Base-by-base conservation (phyloP, 257 asterid genomes). In the Eustoma russellianum region DNA sequence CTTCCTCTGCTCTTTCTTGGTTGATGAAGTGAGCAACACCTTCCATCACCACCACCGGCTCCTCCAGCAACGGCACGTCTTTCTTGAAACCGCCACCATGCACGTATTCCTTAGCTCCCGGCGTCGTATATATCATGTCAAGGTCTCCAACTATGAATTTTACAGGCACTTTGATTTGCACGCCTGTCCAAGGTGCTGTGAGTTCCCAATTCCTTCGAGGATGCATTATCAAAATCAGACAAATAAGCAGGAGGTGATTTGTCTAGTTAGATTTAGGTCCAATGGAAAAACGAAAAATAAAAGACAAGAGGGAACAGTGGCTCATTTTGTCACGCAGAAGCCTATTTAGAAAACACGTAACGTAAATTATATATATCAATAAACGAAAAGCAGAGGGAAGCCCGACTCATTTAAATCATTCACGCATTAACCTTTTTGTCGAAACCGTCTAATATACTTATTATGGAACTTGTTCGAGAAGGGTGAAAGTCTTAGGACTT, bases 21-120 rank as follows among this genome's bases (percentile, higher is more conserved):
- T 91, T 81, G 81, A 91, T 64, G 69, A 87, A 91, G 49, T 91
- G 98, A 0, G 86, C 97, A 12, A 77, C 77, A n/a, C 88, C 74
- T 55, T 79, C 70, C 59, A 91, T 43, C 52, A 91, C 80, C 11
- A 80, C 66, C 43, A 24, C 30, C 52, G 83, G 69, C 1, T 87
- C 95, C 54, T 80, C 87, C 69, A 87, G 48, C 57, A 82, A 48
- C 0, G 98, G 98, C 35, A 91, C 98, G 16, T 91, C 97, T 2
- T 68, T 63, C 40, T 82, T 87, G 84, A 91, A 84, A 1, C 77
- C 88, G 6, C 94, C 96, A n/a, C 89, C 89, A 16, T 82, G 89
- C 5, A 91, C 79, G 12, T 91, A 91, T 57, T 91, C 97, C 80
- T 84, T 84, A 41, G 81, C 66, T 17, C 98, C 98, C 12, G 94